phyloP scores from a whole-genome alignment of 306 rosid species.

The Bauhinia variegata region DNA sequence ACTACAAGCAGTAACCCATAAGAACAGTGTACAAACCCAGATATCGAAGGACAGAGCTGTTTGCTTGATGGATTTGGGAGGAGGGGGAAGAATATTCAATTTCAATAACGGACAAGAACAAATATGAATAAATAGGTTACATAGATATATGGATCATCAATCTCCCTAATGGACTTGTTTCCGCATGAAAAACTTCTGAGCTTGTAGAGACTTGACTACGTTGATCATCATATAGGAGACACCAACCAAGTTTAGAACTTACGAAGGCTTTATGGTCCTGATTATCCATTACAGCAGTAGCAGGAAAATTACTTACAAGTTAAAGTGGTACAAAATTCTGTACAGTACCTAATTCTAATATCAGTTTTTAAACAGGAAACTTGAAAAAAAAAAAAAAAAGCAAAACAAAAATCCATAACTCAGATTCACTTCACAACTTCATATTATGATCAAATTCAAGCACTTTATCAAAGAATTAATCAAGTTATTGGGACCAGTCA shows the following conservation, averaged over 20 bases:
- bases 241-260: constrained; percentile 15
- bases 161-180: not conserved
- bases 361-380: not conserved
- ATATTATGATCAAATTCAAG: not conserved
- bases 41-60: constrained; percentile 3
- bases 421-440: constrained; percentile 10
- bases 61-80: too few relatives aligned
- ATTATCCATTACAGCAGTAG: not conserved
- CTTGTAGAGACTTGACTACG: not conserved
- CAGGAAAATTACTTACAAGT: not conserved
- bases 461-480: not conserved
- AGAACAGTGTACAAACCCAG: too few relatives aligned
- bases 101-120: not conserved
- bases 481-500: not conserved
- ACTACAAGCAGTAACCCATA: too few relatives aligned
- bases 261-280: not conserved
- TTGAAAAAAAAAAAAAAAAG: constrained; percentile 14
- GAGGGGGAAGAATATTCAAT: not conserved
- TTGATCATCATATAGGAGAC: not conserved
- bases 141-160: not conserved
- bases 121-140: constrained; percentile 3
- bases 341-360: constrained; percentile 3
- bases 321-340: not conserved
- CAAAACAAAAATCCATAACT: not conserved
- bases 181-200: not conserved